Percentiles rank a stretch among this genome's conserved stretches.
These are phyloP conservation scores for Alternaria sp. DNA, from an alignment of 2,329 filamentous ascomycete genomes.

Conservation along the genomic window DNA sequence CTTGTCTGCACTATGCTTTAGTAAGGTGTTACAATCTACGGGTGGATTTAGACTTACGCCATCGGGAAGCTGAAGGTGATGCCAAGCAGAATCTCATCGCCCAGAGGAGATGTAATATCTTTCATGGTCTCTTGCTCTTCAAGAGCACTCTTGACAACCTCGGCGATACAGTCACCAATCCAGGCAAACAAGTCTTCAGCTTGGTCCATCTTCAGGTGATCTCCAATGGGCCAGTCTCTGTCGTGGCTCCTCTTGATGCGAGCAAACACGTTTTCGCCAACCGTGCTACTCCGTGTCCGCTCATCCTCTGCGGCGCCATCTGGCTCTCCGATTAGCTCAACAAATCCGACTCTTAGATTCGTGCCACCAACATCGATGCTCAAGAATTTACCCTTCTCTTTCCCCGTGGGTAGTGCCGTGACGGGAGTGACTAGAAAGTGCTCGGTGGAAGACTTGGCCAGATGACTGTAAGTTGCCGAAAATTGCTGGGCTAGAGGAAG, in stretches of 20 bases:
- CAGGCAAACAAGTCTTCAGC: conserved; percentile 79
- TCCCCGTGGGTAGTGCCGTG: conserved; percentile 57
- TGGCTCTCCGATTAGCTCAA: conserved; percentile 65
- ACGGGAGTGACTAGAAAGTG: conserved; percentile 54
- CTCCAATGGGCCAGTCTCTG: conserved; percentile 76
- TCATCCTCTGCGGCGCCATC: conserved; percentile 30
- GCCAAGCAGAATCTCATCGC: conserved; percentile 66
- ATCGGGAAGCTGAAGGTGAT: conserved; percentile 77
- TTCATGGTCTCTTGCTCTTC: conserved; percentile 37
- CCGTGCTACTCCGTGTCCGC: conserved; percentile 25
- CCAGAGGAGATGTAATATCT: conserved; percentile 39
- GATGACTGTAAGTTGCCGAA: conserved; percentile 45
- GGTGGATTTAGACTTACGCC: conserved; percentile 46
- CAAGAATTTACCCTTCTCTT: conserved; percentile 69
- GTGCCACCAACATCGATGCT: conserved; percentile 67
- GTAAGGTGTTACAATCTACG: neutral
- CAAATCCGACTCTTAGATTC: conserved; percentile 73
- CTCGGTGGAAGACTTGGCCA: conserved; percentile 47
- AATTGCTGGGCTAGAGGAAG: conserved; percentile 47
- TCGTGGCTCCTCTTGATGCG: conserved; percentile 69
- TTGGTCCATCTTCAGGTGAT: conserved; percentile 76
- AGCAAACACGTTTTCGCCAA: conserved; percentile 27
- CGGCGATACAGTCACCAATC: conserved; percentile 80
- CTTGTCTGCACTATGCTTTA: conserved; percentile 55
- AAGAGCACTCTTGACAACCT: conserved; percentile 70